These are phyloP conservation scores for Lepidium sativum DNA, from an alignment of 345 rosid species.

Conservation along the genomic window DNA sequence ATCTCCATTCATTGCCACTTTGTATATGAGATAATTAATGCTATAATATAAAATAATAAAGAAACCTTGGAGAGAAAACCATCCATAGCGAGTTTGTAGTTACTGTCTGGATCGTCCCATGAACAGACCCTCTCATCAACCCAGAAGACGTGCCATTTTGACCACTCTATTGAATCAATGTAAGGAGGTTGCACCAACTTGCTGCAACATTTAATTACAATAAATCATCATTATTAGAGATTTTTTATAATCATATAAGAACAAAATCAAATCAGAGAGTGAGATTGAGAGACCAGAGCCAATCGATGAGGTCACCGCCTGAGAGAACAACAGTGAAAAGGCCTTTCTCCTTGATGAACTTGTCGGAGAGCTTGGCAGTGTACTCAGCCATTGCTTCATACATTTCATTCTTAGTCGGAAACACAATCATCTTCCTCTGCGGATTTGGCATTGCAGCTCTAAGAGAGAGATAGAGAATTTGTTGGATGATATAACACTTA, in stretches of 20 bases:
- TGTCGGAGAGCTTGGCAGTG: conserved; percentile 53
- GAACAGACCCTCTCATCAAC: conserved; percentile 86
- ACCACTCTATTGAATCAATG: conserved; percentile 62
- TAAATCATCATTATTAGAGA: not conserved
- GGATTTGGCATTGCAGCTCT: conserved; percentile 2
- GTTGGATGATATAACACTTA: not conserved
- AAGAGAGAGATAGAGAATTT: not conserved
- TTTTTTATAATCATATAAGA: not conserved
- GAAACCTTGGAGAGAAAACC: conserved; percentile 75
- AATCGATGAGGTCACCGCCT: conserved; percentile 63
- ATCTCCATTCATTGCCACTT: no score
- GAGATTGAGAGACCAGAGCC: conserved; percentile 38
- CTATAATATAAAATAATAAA: no score
- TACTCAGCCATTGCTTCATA: conserved; percentile 55
- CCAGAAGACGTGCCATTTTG: conserved; percentile 87
- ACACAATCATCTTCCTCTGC: not conserved
- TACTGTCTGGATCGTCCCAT: conserved; percentile 61
- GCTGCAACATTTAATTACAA: conserved; percentile 24
- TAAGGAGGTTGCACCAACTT: conserved; percentile 51
- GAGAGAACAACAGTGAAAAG: conserved; percentile 64
- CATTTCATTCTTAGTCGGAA: conserved; percentile 21
- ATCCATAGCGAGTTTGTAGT: conserved; percentile 71
- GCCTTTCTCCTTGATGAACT: conserved; percentile 51
- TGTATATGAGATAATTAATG: no score
- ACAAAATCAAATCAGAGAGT: not conserved